A percentile compares a stretch with the other conserved stretches of the same genome.
These are phyloP conservation scores for Sophora flavescens DNA, from an alignment of 306 rosid genomes.

Conservation along the genomic window DNA sequence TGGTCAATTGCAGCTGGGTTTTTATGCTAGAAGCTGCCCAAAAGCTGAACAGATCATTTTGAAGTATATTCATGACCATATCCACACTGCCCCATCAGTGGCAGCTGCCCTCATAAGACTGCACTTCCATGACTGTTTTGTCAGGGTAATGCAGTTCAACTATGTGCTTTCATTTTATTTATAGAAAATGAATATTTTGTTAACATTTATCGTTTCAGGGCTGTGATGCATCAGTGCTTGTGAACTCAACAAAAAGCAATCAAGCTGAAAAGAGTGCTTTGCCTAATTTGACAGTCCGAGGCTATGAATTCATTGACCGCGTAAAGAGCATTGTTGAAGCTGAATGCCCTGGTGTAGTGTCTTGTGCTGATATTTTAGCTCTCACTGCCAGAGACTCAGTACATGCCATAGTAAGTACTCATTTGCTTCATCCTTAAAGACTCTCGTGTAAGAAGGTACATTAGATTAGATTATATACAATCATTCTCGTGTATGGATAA, in stretches of 20 bases:
- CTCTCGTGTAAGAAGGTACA: background rate
- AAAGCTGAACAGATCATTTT: constrained; percentile 68
- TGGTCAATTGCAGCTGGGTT: constrained; percentile 67
- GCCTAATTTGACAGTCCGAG: constrained; percentile 82
- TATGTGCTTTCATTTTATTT: background rate
- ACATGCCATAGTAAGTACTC: constrained; percentile 65
- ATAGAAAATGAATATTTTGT: background rate
- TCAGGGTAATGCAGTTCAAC: constrained; percentile 58
- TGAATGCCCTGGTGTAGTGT: constrained; percentile 83
- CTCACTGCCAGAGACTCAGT: constrained; percentile 81
- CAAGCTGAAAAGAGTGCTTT: constrained; percentile 59
- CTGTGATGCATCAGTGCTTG: constrained; percentile 85
- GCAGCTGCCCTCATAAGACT: constrained; percentile 83
- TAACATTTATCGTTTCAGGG: constrained; percentile 62
- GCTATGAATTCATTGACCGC: constrained; percentile 72
- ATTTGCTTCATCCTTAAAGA: background rate
- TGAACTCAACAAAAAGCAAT: constrained; percentile 65
- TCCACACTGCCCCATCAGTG: constrained; percentile 71
- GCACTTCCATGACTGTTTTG: constrained; percentile 93
- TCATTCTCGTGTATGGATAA: background rate
- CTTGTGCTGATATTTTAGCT: constrained; percentile 81
- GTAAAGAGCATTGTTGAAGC: constrained; percentile 79
- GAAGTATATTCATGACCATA: constrained; percentile 62
- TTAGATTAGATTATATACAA: no score
- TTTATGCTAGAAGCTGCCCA: constrained; percentile 73